Percentiles rank a stretch among this genome's conserved stretches.
Conservation (phyloP, 768 basidiomycete species). For the Termitomyces sp. region DNA sequence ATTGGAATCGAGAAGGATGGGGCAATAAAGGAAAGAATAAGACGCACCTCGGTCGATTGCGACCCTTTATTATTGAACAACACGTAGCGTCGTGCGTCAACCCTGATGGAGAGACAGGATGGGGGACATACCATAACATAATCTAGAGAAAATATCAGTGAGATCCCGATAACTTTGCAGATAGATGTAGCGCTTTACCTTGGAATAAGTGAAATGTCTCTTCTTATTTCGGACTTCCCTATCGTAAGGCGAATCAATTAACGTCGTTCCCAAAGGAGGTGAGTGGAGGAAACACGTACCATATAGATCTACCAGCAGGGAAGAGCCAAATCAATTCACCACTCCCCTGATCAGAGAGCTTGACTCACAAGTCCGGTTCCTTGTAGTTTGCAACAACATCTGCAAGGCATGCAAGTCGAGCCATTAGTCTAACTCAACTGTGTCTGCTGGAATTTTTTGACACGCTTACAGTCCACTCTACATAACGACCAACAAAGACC, state of each 20-base stretch:
- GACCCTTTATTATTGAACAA: conserved; percentile 50
- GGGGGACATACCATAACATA: conserved; percentile 76
- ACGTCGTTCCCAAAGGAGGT: neutral
- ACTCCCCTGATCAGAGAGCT: neutral
- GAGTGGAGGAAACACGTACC: conserved; percentile 50
- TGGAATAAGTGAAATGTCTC: conserved; percentile 86
- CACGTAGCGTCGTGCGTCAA: neutral
- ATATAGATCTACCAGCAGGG: conserved; percentile 59
- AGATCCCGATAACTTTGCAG: neutral
- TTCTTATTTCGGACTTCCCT: conserved; percentile 90
- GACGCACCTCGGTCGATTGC: conserved; percentile 80
- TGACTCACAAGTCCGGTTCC: conserved; percentile 72
- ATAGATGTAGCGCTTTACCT: conserved; percentile 37
- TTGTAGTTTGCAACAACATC: conserved; percentile 71
- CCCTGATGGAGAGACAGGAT: neutral
- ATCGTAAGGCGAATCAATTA: neutral
- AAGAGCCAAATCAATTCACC: neutral
- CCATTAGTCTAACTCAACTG: neutral
- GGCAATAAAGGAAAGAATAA: neutral
- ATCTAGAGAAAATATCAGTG: conserved; percentile 44
- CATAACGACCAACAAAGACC: neutral
- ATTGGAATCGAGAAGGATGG: neutral
- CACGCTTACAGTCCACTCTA: conserved; percentile 67
- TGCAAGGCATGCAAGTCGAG: conserved; percentile 20
- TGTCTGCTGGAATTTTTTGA: neutral